Base-by-base conservation (phyloP, 129 eudicot genomes). In the Chrysanthemum makinoi region DNA sequence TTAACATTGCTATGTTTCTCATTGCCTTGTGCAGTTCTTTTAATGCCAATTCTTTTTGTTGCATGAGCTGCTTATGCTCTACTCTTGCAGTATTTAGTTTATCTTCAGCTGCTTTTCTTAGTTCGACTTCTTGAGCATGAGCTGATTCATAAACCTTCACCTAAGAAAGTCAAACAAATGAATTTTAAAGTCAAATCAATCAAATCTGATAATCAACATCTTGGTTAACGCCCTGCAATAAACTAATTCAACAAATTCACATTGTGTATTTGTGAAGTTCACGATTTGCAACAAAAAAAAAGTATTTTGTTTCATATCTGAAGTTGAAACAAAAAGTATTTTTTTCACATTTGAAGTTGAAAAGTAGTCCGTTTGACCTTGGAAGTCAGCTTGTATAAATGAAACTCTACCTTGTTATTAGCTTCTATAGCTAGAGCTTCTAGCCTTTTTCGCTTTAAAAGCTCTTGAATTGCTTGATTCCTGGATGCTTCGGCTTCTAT, bases 1-100 rank as follows among this genome's bases (percentile, higher is more conserved):
- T 90, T 50, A 88, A 81, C 57, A 91, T 62, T 10, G 86, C 88
- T 68, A 91, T 86, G 83, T 84, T 82, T 68, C 85, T 83, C 87
- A 84, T 78, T 62, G 88, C 73, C 72, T 69, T 82, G 6, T 75
- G 82, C 51, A 86, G 82, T 74, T 91, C 83, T 43, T 75, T 73
- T 26, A 80, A 65, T 56, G 76, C 46, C 62, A 51, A 73, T 60
- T 82, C 84, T 72, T 75, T 88, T 77, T 70, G 87, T 73, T 86
- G 86, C 68, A 80, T n/a, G 46, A 84, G 80, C 47, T 72, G 75
- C 54, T 86, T 85, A 47, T 84, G 81, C 65, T 86, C 86, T 63
- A 75, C 81, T 46, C 74, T 78, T 59, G 75, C 79, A 58, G 43
- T 33, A 24, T 65, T 77, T 46, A 91, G 73, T 59, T 44, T 77